These are phyloP conservation scores for Scutellaria minor DNA, from an alignment of 257 asterid genomes.

Conservation along the genomic window DNA sequence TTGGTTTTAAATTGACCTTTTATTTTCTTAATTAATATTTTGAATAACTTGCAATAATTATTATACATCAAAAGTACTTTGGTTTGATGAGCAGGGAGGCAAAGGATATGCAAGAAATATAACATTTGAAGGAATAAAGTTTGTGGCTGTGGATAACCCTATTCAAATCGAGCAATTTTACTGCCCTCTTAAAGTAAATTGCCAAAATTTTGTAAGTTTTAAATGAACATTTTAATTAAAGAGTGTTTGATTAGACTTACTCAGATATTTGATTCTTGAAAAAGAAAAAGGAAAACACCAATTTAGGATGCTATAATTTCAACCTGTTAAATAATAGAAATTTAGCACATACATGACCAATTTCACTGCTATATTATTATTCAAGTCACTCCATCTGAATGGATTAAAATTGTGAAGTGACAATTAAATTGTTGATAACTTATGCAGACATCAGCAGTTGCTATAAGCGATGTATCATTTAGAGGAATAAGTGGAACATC, in stretches of 20 bases:
- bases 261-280: too few relatives aligned
- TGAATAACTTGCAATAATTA: background rate
- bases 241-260: too few relatives aligned
- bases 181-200: constrained; percentile 59
- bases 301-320: too few relatives aligned
- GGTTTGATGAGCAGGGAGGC: constrained; percentile 56
- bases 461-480: constrained; percentile 55
- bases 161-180: constrained; percentile 65
- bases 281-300: too few relatives aligned
- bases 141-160: constrained; percentile 60
- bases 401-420: background rate
- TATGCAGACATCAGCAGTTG: constrained; percentile 58
- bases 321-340: too few relatives aligned
- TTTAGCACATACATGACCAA: too few relatives aligned
- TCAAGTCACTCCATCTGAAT: too few relatives aligned
- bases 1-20: background rate
- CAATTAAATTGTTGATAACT: background rate
- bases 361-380: too few relatives aligned
- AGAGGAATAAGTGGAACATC: constrained; percentile 64
- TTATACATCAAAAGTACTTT: background rate
- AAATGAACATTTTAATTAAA: too few relatives aligned
- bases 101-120: constrained; percentile 64
- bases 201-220: constrained; percentile 52
- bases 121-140: constrained; percentile 52
- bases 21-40: background rate